Conservation (phyloP, 768 basidiomycete species). For the Russula sp. region DNA sequence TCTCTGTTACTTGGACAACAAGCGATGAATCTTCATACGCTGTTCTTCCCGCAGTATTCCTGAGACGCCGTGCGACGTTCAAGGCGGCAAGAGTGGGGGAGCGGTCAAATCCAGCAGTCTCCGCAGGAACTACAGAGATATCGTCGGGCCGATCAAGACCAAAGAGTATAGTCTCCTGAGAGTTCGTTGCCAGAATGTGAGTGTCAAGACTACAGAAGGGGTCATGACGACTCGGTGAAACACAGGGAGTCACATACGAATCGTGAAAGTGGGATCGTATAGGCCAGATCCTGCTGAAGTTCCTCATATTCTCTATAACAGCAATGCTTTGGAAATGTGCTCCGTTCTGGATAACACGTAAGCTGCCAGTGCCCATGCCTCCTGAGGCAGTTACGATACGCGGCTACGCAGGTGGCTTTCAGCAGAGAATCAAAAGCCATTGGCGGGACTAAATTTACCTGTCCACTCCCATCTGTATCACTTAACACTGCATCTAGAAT, state of each 20-base stretch:
- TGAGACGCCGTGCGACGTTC: slow-evolving; percentile 47
- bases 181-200: slow-evolving; percentile 59
- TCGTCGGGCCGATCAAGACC: slow-evolving; percentile 48
- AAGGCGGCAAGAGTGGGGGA: slow-evolving; percentile 61
- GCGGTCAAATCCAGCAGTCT: slow-evolving; percentile 46
- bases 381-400: slow-evolving; percentile 88
- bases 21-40: slow-evolving; percentile 48
- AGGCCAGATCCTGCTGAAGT: slow-evolving; percentile 63
- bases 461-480: slow-evolving; percentile 67
- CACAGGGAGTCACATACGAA: slow-evolving; percentile 41
- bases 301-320: slow-evolving; percentile 51
- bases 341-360: slow-evolving; percentile 77
- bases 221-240: slow-evolving; percentile 7
- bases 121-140: slow-evolving; percentile 40
- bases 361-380: slow-evolving; percentile 66
- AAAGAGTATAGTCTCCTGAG: slow-evolving; percentile 54
- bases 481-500: slow-evolving; percentile 77
- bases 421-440: neutral
- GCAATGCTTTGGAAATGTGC: slow-evolving; percentile 73
- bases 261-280: slow-evolving; percentile 49
- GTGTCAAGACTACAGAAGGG: slow-evolving; percentile 45
- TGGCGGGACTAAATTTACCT: slow-evolving; percentile 42
- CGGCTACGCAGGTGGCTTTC: slow-evolving; percentile 41
- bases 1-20: slow-evolving; percentile 70
- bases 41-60: slow-evolving; percentile 26